Base-by-base conservation (phyloP, 306 rosid species). In the Vigna hirtella region DNA sequence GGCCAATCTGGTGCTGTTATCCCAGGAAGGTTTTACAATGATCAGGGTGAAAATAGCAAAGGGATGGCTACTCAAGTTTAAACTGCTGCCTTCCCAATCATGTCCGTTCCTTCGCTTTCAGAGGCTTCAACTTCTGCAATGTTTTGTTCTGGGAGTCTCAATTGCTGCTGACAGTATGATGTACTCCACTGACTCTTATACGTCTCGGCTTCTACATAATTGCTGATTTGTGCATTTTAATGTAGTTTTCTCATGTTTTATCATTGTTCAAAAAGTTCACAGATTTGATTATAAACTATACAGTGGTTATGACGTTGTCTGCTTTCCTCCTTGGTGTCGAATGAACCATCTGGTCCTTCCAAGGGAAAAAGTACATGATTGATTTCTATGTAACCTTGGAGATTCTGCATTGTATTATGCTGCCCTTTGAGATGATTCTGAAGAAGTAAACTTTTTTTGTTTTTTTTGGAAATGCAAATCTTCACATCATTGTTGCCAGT, bases 41-140 rank as follows among this genome's bases (percentile, higher is more conserved):
- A 86, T 66, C 87, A 90, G 68, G 98, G 97, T 56, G 98, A 97
- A 63, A 89, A 87, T 22, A 94, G 98, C 79, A 90, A 85, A 74
- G 92, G 98, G 98, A 79, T 92, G 90, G 92, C 97, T 65, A 94
- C 98, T 52, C 74, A 88, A 79, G 98, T 94, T 79, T 94, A 94
- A 84, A 94, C 98, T 50, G 82, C 78, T 48, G 97, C 89, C 48
- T 94, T 92, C 80, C 97, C 97, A 56, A 90, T 85, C 97, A 24
- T 85, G 36, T 32, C 6, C 36, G 36, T 32, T 32, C 36, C 6
- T 26, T 26, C 28, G 28, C 28, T 26, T 26, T 26, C 28, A 26
- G 28, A 85, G 68, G 68, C 87, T 66, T 80, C 89, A 11, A 66
- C 86, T 77, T 73, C 63, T 3, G 13, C 26, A 71, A 66, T 91